These are phyloP conservation scores for Ophiostoma australiae DNA, from an alignment of 2,329 filamentous ascomycete species.

Conservation along the genomic window DNA sequence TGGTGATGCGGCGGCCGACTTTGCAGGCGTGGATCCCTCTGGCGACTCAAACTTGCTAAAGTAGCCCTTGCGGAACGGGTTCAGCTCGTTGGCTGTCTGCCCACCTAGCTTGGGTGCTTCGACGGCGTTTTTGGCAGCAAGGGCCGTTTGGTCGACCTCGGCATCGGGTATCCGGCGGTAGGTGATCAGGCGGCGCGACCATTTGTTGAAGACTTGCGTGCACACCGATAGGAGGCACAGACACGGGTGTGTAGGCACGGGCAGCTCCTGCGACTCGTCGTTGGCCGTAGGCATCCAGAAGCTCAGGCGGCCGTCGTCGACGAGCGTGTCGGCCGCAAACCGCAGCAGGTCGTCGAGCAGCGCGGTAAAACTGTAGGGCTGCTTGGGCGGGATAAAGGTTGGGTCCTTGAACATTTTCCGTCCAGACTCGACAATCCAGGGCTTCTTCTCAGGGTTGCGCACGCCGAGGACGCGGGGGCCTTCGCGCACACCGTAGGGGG, in stretches of 20 bases:
- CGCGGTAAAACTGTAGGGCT: slow-evolving; percentile 83
- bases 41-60: slow-evolving; percentile 49
- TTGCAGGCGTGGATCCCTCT: background rate
- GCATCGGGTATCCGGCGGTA: slow-evolving; percentile 67
- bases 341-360: slow-evolving; percentile 86
- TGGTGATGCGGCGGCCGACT: background rate
- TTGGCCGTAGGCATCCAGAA: slow-evolving; percentile 98
- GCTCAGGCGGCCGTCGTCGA: slow-evolving; percentile 72
- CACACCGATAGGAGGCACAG: slow-evolving; percentile 71
- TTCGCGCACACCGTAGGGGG: slow-evolving; percentile 91
- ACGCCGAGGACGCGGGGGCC: slow-evolving; percentile 81
- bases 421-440: slow-evolving; percentile 63
- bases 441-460: slow-evolving; percentile 58
- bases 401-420: slow-evolving; percentile 54
- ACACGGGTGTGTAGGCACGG: slow-evolving; percentile 69
- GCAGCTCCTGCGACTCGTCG: slow-evolving; percentile 69
- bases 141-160: slow-evolving; percentile 41
- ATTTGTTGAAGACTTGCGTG: slow-evolving; percentile 84
- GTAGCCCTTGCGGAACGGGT: slow-evolving; percentile 56
- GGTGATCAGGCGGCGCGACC: slow-evolving; percentile 84
- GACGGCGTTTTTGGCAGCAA: slow-evolving; percentile 25
- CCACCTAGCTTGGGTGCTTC: slow-evolving; percentile 37
- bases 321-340: slow-evolving; percentile 72
- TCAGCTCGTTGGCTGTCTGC: slow-evolving; percentile 54
- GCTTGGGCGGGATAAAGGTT: slow-evolving; percentile 79